Evolutionary conservation across 2,329 filamentous ascomycete genomes (phyloP), one percentile per base, ranked within the genome.

Genomic region (Sclerotinia spermophila): DNA sequence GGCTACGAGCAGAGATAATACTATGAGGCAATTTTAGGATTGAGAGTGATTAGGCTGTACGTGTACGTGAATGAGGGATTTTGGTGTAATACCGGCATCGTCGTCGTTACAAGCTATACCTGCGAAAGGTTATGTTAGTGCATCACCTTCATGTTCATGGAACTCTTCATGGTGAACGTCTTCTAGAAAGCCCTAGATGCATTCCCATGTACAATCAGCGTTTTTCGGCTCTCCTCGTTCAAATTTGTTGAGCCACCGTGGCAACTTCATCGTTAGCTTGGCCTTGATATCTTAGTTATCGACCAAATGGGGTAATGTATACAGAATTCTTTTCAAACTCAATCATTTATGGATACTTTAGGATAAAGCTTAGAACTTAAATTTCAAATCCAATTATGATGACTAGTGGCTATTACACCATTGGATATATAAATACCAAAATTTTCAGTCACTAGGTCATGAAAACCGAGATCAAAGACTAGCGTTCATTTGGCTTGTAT

Each of bases 381-480:
- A 1, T 13, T 1, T 1, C 5, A 13, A 48, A 13, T 5, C 0
- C 10, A 1, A 24, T n/a, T 5, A 48, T 1, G 3, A n/a, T 5
- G 11, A 11, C 45, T 24, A 48, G 45, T 24, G 21, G 21, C 4
- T 1, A 48, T n/a, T 13, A 24, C 45, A 13, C 1, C 1, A n/a
- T 48, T 48, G 2, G 8, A 24, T 11, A 48, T 1, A 24, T 21
- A 24, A 13, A n/a, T n/a, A 24, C 2, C 1, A n/a, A n/a, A n/a
- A 48, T 48, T 48, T 21, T 24, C 11, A 48, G 24, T 48, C 24
- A 48, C 21, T 24, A n/a, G 24, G 11, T 11, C 24, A 13, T 48
- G 24, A 24, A 48, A 5, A n/a, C n/a, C 45, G 0, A 53, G 30
- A 30, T 30, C 17, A 11, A 40, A 10, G 35, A 8, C 33, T 40